A percentile compares a stretch with the other conserved stretches of the same genome.
Conservation (phyloP, 176 grass and related monocot species). For the Oryza coarctata region DNA sequence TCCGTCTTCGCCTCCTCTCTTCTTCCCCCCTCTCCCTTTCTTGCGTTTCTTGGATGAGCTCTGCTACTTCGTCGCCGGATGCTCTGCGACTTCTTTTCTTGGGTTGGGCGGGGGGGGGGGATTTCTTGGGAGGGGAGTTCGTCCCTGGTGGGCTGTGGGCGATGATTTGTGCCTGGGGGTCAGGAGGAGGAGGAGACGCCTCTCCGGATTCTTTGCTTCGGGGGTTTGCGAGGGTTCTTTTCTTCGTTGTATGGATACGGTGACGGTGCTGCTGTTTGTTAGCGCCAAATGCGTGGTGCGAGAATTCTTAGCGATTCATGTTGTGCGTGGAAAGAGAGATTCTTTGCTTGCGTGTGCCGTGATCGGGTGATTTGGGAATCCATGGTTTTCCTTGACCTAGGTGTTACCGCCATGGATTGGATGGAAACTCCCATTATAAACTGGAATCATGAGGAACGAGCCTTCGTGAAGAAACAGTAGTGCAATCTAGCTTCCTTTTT, state of each 20-base stretch:
- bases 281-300: not conserved
- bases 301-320: not conserved
- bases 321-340: constrained; percentile 8
- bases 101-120: not conserved
- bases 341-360: not conserved
- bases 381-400: constrained; percentile 9
- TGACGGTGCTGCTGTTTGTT: not conserved
- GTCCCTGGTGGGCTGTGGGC: not conserved
- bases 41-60: not conserved
- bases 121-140: constrained; percentile 4
- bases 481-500: not conserved
- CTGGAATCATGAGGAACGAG: not conserved
- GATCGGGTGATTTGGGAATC: not conserved
- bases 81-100: not conserved
- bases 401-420: constrained; percentile 11
- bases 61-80: not conserved
- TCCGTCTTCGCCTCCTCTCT: too few species aligned
- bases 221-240: not conserved
- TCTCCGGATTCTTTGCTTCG: constrained; percentile 24
- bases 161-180: not conserved
- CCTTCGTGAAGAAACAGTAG: not conserved
- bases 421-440: not conserved
- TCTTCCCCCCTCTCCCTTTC: not conserved
- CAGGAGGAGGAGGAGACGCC: not conserved
- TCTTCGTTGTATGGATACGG: not conserved